Base-by-base conservation (phyloP, 2,329 filamentous ascomycete species). In the Colletotrichum aenigma region DNA sequence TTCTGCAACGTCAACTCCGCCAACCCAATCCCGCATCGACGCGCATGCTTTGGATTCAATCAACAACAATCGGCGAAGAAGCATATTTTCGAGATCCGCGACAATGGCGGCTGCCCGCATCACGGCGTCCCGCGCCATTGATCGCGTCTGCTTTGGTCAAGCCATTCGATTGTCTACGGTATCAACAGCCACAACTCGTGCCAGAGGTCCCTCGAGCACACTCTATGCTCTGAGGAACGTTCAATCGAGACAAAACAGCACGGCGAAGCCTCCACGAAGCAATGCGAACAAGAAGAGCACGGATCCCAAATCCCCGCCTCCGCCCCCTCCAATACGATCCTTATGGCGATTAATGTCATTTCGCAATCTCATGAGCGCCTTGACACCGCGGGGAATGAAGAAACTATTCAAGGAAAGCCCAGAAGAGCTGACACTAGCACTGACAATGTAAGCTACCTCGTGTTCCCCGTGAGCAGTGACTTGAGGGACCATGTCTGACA, bases 391-490 rank as follows among this genome's bases (percentile, higher is more conserved):
- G 55, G 85, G 79, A 28, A 79, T 88, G 48, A 83, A 81, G 36
- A 81, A 75, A 4, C 79, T 88, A 4, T 88, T 84, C 74, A 83
- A 82, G 7, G 82, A 86, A 71, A 88, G 84, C 75, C 87, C 87
- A 4, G 85, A 85, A 36, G 87, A 88, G 78, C 82, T 87, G 12
- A 80, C 87, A 0, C 68, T 87, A 26, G 87, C 86, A 1, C 76
- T 88, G n/a, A 71, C 82, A 13, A 79, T 87, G 87, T 88, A 83
- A 58, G 86, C 76, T 38, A 13, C n/a, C 10, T 21, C 43, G 43
- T 13, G n/a, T 21, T 21, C n/a, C 10, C 10, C n/a, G 43, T 13
- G n/a, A 13, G n/a, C 12, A 4, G 43, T 52, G 43, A 13, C 12
- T 12, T 21, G 43, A 48, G 18, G 43, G n/a, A 52, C 3, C 38